A percentile compares a stretch with the other conserved stretches of the same genome.
phyloP scores from a whole-genome alignment of 169 alveolate genomes.

The Cryptosporidium viatorum region DNA sequence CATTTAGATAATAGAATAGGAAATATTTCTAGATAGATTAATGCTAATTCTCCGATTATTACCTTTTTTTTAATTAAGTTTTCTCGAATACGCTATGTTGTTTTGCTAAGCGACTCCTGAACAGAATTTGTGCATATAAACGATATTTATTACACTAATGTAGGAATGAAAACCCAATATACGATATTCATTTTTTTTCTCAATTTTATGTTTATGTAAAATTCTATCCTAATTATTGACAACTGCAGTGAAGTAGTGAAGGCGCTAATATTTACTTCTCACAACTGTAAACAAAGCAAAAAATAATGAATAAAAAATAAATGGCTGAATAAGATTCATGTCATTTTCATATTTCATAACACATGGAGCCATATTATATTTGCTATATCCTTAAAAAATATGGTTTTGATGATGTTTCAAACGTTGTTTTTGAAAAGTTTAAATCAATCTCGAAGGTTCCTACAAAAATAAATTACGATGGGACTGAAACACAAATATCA shows the following conservation, averaged over 20 bases:
- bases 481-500: constrained; percentile 28
- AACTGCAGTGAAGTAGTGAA: background rate
- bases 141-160: too few species aligned
- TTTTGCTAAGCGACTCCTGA: background rate
- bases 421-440: constrained; percentile 18
- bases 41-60: constrained; percentile 1
- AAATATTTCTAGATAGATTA: background rate
- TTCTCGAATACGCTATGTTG: too few species aligned
- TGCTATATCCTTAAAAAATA: constrained; percentile 22
- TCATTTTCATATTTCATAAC: background rate
- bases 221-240: background rate
- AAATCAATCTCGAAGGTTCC: background rate
- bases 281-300: background rate
- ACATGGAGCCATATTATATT: constrained; percentile 18
- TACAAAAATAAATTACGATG: constrained; percentile 31
- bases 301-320: background rate
- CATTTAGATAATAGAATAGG: background rate
- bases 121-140: too few species aligned
- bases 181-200: background rate
- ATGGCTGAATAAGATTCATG: background rate
- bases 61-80: background rate
- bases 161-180: too few species aligned
- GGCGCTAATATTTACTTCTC: background rate
- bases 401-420: constrained; percentile 69
- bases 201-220: background rate